Percentiles rank a stretch among this genome's conserved stretches.
Evolutionary conservation across 495 filamentous ascomycete species (phyloP).

Genomic region (Penicillium antarcticum): DNA sequence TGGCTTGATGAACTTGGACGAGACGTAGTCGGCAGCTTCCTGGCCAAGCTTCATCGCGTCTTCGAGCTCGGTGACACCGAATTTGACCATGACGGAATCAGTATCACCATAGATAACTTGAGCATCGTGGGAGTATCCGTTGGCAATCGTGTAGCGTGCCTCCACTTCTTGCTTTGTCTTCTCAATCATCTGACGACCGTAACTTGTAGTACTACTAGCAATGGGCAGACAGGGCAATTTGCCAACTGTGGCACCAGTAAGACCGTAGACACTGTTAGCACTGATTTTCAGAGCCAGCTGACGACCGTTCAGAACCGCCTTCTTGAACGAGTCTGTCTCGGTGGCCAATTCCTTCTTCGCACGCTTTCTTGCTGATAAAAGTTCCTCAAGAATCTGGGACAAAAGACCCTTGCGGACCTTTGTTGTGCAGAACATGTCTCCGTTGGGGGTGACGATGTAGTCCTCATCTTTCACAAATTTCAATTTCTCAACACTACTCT

Average conservation of each 20-base stretch:
- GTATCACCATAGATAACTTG: conserved; percentile 98
- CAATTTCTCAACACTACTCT: conserved; percentile 69
- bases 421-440: conserved; percentile 85
- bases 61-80: conserved; percentile 78
- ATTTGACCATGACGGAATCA: conserved; percentile 99
- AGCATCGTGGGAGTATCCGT: conserved; percentile 91
- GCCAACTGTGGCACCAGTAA: conserved; percentile 93
- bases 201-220: conserved; percentile 93
- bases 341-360: conserved; percentile 87
- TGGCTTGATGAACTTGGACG: conserved; percentile 85
- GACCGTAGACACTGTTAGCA: conserved; percentile 96
- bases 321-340: conserved; percentile 95
- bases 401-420: conserved; percentile 90
- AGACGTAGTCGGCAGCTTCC: conserved; percentile 85
- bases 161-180: conserved; percentile 94
- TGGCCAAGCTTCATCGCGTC: conserved; percentile 92
- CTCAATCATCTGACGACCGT: conserved; percentile 97
- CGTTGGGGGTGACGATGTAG: conserved; percentile 93
- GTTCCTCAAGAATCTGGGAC: conserved; percentile 91
- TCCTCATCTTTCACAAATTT: conserved; percentile 79
- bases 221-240: conserved; percentile 95
- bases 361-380: conserved; percentile 83
- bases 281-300: conserved; percentile 96
- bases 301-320: conserved; percentile 94
- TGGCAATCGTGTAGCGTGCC: conserved; percentile 79